A percentile compares a stretch with the other conserved stretches of the same genome.
phyloP scores from a whole-genome alignment of 805 yeast species.

The Pichia cephalocereana region DNA sequence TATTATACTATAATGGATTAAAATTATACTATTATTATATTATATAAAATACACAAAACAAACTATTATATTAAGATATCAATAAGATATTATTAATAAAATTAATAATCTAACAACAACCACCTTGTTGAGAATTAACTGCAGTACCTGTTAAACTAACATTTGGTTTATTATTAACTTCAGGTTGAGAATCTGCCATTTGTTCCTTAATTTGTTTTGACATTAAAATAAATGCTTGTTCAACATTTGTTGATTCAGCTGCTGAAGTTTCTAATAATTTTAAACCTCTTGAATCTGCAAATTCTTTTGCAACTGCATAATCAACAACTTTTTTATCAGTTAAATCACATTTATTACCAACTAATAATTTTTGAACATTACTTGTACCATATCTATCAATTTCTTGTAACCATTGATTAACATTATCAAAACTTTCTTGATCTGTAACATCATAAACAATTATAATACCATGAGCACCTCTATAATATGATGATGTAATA shows the following conservation, averaged over 20 bases:
- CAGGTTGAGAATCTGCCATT: constrained; percentile 60
- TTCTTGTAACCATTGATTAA: constrained; percentile 97
- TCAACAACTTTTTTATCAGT: constrained; percentile 92
- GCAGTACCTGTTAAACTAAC: constrained; percentile 70
- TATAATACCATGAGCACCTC: constrained; percentile 98
- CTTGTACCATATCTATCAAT: constrained; percentile 97
- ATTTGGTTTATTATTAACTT: constrained; percentile 42
- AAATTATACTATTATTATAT: too few relatives aligned
- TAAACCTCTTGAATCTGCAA: constrained; percentile 89
- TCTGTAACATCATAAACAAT: constrained; percentile 98
- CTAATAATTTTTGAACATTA: constrained; percentile 90
- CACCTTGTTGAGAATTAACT: constrained; percentile 33
- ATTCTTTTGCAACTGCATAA: constrained; percentile 92
- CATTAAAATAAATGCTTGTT: constrained; percentile 97
- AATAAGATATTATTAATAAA: neutral
- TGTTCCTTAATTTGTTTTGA: constrained; percentile 96
- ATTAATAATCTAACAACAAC: constrained; percentile 35
- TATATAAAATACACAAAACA: too few relatives aligned
- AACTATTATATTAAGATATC: neutral
- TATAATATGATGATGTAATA: constrained; percentile 91
- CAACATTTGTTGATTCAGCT: constrained; percentile 89
- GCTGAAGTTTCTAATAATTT: constrained; percentile 97
- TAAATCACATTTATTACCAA: constrained; percentile 94
- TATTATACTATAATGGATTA: too few relatives aligned
- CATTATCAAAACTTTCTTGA: constrained; percentile 92